A percentile compares a stretch with the other conserved stretches of the same genome.
Evolutionary conservation across 495 filamentous ascomycete species (phyloP).

Genomic region (Xylaria grammica): DNA sequence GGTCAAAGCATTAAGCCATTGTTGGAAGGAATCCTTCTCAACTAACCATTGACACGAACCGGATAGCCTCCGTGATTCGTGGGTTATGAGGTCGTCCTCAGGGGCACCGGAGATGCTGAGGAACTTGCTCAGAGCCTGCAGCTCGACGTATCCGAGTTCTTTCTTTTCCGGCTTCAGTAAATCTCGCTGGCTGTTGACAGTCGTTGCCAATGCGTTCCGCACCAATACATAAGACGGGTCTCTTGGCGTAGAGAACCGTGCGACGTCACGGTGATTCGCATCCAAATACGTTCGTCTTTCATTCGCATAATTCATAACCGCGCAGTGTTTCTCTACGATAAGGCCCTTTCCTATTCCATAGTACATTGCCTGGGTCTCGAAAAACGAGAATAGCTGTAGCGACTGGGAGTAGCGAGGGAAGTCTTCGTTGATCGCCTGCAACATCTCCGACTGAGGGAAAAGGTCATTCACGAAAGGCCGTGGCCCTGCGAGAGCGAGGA

Average conservation of each 20-base stretch:
- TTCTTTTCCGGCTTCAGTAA: not conserved
- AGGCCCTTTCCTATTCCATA: constrained; percentile 18
- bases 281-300: constrained; percentile 23
- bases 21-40: constrained; percentile 15
- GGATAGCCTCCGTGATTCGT: constrained; percentile 25
- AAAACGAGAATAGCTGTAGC: constrained; percentile 39
- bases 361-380: constrained; percentile 30
- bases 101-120: constrained; percentile 4
- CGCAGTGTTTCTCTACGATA: constrained; percentile 26
- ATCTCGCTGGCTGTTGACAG: not conserved
- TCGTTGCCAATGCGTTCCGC: constrained; percentile 1
- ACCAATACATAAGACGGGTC: constrained; percentile 25
- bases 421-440: constrained; percentile 33
- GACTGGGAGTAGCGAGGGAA: constrained; percentile 35
- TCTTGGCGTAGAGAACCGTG: constrained; percentile 16
- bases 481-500: constrained; percentile 2
- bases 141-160: not conserved
- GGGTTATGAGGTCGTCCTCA: constrained; percentile 27
- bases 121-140: constrained; percentile 6
- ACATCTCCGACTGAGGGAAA: constrained; percentile 3
- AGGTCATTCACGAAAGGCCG: constrained; percentile 13
- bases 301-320: constrained; percentile 26
- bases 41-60: constrained; percentile 38
- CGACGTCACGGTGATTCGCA: constrained; percentile 28
- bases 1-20: constrained; percentile 23